Evolutionary conservation across 2,329 filamentous ascomycete species (phyloP).

Genomic region (Penicillium capsulatum): DNA sequence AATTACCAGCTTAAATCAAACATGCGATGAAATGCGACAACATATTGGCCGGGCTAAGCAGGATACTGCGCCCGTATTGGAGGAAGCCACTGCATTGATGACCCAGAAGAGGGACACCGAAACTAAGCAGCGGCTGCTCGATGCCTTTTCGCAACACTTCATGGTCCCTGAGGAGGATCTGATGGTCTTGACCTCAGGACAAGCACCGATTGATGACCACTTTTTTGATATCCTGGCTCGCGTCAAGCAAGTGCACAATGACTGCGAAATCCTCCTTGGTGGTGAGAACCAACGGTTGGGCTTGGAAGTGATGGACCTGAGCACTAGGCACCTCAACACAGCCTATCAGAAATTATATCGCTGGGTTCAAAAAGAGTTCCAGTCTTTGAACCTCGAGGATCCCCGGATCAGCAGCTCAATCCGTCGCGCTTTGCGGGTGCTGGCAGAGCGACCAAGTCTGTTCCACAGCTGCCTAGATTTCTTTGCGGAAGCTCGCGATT

Average conservation of each 20-base stretch:
- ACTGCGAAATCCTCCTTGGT: constrained; percentile 83
- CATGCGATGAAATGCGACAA: constrained; percentile 72
- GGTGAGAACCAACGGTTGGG: constrained; percentile 86
- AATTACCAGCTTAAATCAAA: constrained; percentile 72
- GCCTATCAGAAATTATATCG: constrained; percentile 94
- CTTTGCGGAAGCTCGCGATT: constrained; percentile 85
- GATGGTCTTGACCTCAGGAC: constrained; percentile 67
- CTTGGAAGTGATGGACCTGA: constrained; percentile 86
- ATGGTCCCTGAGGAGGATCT: constrained; percentile 77
- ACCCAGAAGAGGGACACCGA: constrained; percentile 69
- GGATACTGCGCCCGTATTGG: constrained; percentile 68
- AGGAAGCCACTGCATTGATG: constrained; percentile 71
- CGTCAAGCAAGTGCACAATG: constrained; percentile 80
- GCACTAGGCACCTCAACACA: constrained; percentile 76
- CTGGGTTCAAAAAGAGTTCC: constrained; percentile 93
- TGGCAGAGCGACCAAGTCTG: constrained; percentile 82
- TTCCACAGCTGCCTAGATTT: constrained; percentile 93
- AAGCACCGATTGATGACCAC: constrained; percentile 75
- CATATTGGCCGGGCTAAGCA: constrained; percentile 71
- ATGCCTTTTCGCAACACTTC: constrained; percentile 77
- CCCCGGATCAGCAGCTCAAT: constrained; percentile 86
- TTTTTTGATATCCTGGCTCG: constrained; percentile 77
- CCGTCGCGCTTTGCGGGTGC: constrained; percentile 73
- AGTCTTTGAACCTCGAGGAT: constrained; percentile 85
- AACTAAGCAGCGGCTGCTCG: constrained; percentile 71